phyloP scores from a whole-genome alignment of 371 early-diverging fungal species.

The Dichotomocladium elegans region DNA sequence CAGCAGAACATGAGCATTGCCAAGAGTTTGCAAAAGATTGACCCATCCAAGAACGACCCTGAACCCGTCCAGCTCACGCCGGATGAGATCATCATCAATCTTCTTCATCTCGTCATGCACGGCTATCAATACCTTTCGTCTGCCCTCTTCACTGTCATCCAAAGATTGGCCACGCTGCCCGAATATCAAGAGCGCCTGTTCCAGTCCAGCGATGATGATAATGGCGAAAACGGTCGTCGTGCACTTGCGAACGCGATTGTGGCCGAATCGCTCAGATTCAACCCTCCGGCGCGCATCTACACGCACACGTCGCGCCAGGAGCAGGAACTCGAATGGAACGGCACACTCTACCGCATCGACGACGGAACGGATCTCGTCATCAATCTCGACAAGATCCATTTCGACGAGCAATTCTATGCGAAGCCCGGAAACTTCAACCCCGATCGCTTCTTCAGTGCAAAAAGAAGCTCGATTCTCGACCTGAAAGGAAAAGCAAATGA shows the following conservation, averaged over 20 bases:
- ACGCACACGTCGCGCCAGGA: constrained; percentile 32
- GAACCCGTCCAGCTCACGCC: constrained; percentile 28
- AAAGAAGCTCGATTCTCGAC: constrained; percentile 1
- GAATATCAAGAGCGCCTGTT: constrained; percentile 21
- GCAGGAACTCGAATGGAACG: constrained; percentile 20
- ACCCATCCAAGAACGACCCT: constrained; percentile 35
- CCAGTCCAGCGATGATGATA: constrained; percentile 1
- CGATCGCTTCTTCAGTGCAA: background rate
- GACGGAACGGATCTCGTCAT: constrained; percentile 18
- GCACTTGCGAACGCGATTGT: constrained; percentile 23
- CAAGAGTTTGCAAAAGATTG: constrained; percentile 13
- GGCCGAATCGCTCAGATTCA: constrained; percentile 30
- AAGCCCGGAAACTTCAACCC: constrained; percentile 11
- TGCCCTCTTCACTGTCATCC: constrained; percentile 29
- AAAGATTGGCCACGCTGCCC: constrained; percentile 30
- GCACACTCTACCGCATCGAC: constrained; percentile 26
- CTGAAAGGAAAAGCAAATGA: constrained; percentile 1
- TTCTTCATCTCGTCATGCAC: constrained; percentile 35
- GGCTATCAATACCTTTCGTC: constrained; percentile 29
- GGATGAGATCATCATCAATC: constrained; percentile 31
- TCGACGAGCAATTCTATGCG: constrained; percentile 8
- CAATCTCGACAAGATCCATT: constrained; percentile 37
- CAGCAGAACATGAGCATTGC: constrained; percentile 3
- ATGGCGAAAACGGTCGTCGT: background rate
- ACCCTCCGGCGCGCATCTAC: constrained; percentile 23